Percentiles rank a stretch among this genome's conserved stretches.
Conservation (phyloP, 495 filamentous ascomycete species). For the Gamarada debralockiae region DNA sequence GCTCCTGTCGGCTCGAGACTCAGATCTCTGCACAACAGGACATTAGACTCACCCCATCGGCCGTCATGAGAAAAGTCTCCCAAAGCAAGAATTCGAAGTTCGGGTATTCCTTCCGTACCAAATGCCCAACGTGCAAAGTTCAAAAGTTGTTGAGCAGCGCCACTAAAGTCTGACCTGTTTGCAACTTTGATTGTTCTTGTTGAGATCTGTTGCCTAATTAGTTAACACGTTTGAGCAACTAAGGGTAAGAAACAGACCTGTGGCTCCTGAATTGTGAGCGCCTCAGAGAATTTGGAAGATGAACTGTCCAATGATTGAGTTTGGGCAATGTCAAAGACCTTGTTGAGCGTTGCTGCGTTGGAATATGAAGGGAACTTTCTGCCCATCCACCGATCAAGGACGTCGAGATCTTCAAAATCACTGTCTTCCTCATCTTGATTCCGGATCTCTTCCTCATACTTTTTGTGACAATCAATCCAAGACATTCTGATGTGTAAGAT, state of each 20-base stretch:
- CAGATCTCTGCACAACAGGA: not conserved
- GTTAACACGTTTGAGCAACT: too few relatives aligned
- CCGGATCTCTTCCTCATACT: not conserved
- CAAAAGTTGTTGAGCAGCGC: not conserved
- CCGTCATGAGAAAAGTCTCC: not conserved
- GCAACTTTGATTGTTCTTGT: not conserved
- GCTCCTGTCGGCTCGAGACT: not conserved
- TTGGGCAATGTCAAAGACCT: too few relatives aligned
- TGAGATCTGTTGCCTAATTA: too few relatives aligned
- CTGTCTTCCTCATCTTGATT: too few relatives aligned
- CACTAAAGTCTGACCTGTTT: not conserved
- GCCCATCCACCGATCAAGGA: too few relatives aligned
- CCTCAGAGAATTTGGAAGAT: too few relatives aligned
- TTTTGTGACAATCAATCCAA: not conserved
- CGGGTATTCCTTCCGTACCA: not conserved
- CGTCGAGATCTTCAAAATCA: too few relatives aligned
- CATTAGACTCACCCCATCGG: not conserved
- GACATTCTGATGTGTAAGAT: not conserved
- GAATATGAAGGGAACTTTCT: too few relatives aligned
- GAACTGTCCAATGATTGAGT: too few relatives aligned
- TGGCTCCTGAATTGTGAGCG: too few relatives aligned
- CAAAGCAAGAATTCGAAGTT: not conserved
- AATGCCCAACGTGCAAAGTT: conserved; percentile 50
- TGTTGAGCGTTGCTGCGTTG: too few relatives aligned
- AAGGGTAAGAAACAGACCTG: too few relatives aligned